Conservation (phyloP, 352 stramenopile genomes). For the Phytophthora chlamydospora region DNA sequence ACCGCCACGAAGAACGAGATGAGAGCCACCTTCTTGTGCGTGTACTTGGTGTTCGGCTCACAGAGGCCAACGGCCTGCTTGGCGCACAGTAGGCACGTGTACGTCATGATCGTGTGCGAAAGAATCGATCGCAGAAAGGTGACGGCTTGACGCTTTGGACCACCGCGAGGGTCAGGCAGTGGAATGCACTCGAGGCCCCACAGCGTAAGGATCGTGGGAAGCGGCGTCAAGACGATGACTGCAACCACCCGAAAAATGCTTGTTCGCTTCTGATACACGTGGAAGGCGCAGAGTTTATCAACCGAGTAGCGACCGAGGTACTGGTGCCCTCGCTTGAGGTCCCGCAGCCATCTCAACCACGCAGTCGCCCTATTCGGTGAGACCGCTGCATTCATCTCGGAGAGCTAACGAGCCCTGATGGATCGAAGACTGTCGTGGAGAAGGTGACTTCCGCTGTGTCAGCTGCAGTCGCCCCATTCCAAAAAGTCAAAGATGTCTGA, state of each 20-base stretch:
- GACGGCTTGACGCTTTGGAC: neutral
- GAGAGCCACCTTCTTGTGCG: slow-evolving; percentile 16
- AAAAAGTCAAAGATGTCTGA: no score
- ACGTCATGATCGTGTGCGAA: slow-evolving; percentile 13
- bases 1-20: slow-evolving; percentile 12
- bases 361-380: no score
- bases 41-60: slow-evolving; percentile 8
- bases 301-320: slow-evolving; percentile 35
- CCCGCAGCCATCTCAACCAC: no score
- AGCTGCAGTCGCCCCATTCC: no score
- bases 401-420: no score
- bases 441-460: no score
- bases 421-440: no score
- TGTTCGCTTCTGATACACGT: slow-evolving; percentile 22
- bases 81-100: slow-evolving; percentile 7
- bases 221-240: slow-evolving; percentile 16
- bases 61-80: slow-evolving; percentile 18
- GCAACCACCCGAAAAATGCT: slow-evolving; percentile 15
- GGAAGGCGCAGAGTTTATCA: slow-evolving; percentile 30
- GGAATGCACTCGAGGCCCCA: slow-evolving; percentile 8
- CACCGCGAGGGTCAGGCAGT: slow-evolving; percentile 6
- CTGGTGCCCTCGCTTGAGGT: slow-evolving; percentile 7
- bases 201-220: slow-evolving; percentile 18
- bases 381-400: no score
- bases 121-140: slow-evolving; percentile 18